Evolutionary conservation across 108 stramenopile species (phyloP), one percentile per base, ranked within the genome.

Genomic region (Poteriospumella lacustris): DNA sequence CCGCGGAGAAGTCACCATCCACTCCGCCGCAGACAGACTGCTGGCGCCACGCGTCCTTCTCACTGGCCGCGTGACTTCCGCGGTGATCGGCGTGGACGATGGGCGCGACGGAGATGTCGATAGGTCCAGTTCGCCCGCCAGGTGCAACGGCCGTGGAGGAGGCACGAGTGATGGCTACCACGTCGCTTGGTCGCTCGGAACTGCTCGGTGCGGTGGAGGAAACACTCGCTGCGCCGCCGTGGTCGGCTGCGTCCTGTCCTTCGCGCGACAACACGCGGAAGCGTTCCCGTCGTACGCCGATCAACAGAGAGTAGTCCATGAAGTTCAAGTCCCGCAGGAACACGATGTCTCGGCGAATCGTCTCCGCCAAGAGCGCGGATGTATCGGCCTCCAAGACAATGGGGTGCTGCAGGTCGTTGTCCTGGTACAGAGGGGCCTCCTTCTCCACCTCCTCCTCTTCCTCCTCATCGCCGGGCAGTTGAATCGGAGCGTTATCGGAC

Each of bases 291-390:
- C 44, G 58, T 31, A 79, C 70, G 47, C 80, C 80, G 29, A 81
- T n/a, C 24, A 81, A 44, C 12, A 81, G 62, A 36, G 40, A 43
- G 67, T 81, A 81, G 76, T 81, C 80, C 80, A 81, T 81, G 64
- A 81, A 59, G 43, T 59, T 73, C n/a, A 39, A 31, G 28, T 5
- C 19, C 28, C 76, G 36, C 0, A 80, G 67, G 39, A 80, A 42
- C 34, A n/a, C 33, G 19, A 0, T 33, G 59, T 80, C 47, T 59
- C 1, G 34, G 3, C 2, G 9, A 19, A 80, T 5, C 47, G 43
- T 43, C 43, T 67, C 59, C 24, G 38, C 47, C 36, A 64, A 36
- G 26, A 39, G 43, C 40, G 36, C 44, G 1, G 43, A 9, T 15
- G 33, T 26, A 19, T 3, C 26, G 12, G 75, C 36, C 43, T 72